Conservation (phyloP, 768 basidiomycete species). For the Trametes cinnabarina region DNA sequence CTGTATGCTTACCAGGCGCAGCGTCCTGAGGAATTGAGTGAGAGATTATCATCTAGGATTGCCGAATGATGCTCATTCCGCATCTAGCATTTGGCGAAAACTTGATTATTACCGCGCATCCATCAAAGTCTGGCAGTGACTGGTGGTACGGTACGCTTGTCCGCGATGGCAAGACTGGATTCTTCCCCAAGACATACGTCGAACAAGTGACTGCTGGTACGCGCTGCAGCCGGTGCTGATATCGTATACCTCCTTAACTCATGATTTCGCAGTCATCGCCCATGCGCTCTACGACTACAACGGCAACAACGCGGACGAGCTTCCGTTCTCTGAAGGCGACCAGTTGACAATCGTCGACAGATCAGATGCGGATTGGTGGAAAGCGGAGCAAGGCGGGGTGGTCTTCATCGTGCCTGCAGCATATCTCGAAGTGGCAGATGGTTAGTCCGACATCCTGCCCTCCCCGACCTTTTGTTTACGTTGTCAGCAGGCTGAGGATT, state of each 20-base stretch:
- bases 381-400: slow-evolving; percentile 81
- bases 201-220: slow-evolving; percentile 66
- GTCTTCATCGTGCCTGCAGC: slow-evolving; percentile 91
- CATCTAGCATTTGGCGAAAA: slow-evolving; percentile 75
- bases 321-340: slow-evolving; percentile 85
- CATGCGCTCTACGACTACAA: slow-evolving; percentile 80
- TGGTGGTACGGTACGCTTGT: slow-evolving; percentile 90
- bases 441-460: slow-evolving; percentile 69
- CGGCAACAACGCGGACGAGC: slow-evolving; percentile 70
- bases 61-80: background rate
- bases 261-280: slow-evolving; percentile 51
- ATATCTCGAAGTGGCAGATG: slow-evolving; percentile 82
- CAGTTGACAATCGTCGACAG: slow-evolving; percentile 74
- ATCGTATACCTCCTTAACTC: background rate
- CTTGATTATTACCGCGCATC: slow-evolving; percentile 72
- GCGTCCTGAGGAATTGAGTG: slow-evolving; percentile 84
- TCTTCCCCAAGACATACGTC: slow-evolving; percentile 91
- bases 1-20: slow-evolving; percentile 86
- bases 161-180: slow-evolving; percentile 66
- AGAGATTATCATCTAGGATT: slow-evolving; percentile 30
- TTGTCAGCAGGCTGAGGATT: slow-evolving; percentile 77
- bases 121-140: slow-evolving; percentile 80
- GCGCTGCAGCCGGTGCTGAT: slow-evolving; percentile 25
- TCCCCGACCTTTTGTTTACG: slow-evolving; percentile 62
- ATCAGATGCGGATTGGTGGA: slow-evolving; percentile 93